Percentiles rank a stretch among this genome's conserved stretches.
These are phyloP conservation scores for Draba incana DNA, from an alignment of 345 rosid species.

Conservation along the genomic window DNA sequence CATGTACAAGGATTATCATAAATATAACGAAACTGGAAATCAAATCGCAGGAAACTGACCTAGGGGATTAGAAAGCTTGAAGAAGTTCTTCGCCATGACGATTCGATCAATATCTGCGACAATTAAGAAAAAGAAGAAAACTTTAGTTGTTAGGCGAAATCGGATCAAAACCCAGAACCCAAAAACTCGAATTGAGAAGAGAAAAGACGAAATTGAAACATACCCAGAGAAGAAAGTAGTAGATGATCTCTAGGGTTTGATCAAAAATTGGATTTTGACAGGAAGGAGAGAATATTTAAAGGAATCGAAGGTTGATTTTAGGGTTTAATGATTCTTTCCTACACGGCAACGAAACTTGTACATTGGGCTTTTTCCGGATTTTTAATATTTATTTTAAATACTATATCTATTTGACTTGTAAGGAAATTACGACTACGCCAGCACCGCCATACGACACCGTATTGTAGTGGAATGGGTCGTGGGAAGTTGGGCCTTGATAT, in stretches of 20 bases:
- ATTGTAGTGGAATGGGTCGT: neutral
- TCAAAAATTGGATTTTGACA: constrained; percentile 9
- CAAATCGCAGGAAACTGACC: constrained; percentile 46
- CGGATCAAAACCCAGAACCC: constrained; percentile 16
- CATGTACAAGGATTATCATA: neutral
- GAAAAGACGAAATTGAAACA: constrained; percentile 13
- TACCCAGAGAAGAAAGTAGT: constrained; percentile 7
- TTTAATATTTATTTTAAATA: neutral
- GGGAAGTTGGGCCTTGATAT: neutral
- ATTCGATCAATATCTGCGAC: constrained; percentile 29
- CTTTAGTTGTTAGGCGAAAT: neutral
- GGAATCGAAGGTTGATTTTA: constrained; percentile 26
- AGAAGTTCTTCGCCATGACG: constrained; percentile 72
- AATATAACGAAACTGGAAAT: neutral
- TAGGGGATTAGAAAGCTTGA: constrained; percentile 82
- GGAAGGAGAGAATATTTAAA: constrained; percentile 35
- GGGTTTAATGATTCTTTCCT: constrained; percentile 41
- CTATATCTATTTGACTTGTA: constrained; percentile 12
- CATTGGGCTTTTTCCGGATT: constrained; percentile 6
- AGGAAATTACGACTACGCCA: constrained; percentile 25
- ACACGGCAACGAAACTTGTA: constrained; percentile 37
- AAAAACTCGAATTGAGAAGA: constrained; percentile 12
- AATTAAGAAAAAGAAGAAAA: neutral
- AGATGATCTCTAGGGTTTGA: constrained; percentile 20
- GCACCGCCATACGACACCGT: neutral